Base-by-base conservation (phyloP, 306 rosid genomes). In the Rubus idaeus region DNA sequence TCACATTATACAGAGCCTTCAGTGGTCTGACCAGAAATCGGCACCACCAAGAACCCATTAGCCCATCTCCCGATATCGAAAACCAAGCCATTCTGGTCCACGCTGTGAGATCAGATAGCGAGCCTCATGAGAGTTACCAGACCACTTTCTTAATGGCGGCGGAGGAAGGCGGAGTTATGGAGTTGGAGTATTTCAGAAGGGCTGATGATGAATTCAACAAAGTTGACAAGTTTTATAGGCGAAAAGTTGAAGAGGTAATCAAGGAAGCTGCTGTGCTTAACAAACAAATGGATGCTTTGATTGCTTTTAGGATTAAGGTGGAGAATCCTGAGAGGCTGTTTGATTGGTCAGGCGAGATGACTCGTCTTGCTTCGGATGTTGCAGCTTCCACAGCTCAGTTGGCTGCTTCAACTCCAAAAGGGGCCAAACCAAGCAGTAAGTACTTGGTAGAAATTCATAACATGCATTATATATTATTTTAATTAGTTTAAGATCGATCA, bases 251-350 rank as follows among this genome's bases (percentile, higher is more conserved):
- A 18, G 94, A 91, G 55, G 88, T 89, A 37, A 78, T 83, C 86
- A 81, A 85, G 63, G 94, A 91, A 72, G 97, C 97, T 0, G 75
- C 18, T n/a, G 61, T 78, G 61, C 79, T 91, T 37, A 88, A 88
- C 73, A 83, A 85, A 74, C 97, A 91, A 68, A 88, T 91, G 94
- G 90, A 89, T 21, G 92, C 92, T 66, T 78, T 91, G 17, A 88
- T 91, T 39, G 97, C 91, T 67, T 86, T 91, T 39, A 65, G 91
- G 50, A 81, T 91, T 1, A 91, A 86, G 81, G 97, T 91, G 47
- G 92, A 88, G 84, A 84, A 86, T 21, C 89, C 90, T 2, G 51
- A 72, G n/a, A 40, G 77, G 18, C 35, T 37, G 77, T 80, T 80
- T 30, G 83, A 87, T 73, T 56, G 75, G 53, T 82, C 87, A 0